A percentile compares a stretch with the other conserved stretches of the same genome.
These are phyloP conservation scores for Vitis labrusca DNA, from an alignment of 164 flowering plant species.

Conservation along the genomic window DNA sequence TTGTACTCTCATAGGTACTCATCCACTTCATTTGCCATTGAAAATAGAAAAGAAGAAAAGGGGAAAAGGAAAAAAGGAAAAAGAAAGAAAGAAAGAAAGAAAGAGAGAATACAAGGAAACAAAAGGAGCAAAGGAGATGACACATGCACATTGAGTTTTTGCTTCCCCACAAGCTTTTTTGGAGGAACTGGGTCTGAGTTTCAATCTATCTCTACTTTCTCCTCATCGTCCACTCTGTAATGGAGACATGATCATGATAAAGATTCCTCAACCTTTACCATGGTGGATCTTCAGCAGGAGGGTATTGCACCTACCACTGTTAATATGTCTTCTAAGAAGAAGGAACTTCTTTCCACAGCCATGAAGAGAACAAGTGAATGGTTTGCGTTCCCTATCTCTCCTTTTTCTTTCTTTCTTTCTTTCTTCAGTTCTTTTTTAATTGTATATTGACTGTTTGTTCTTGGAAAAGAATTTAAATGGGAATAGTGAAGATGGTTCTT, in stretches of 20 bases:
- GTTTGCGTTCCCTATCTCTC: conserved; percentile 29
- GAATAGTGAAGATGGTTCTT: conserved; percentile 7
- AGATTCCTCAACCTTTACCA: conserved; percentile 23
- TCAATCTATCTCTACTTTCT: neutral
- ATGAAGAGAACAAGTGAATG: conserved; percentile 92
- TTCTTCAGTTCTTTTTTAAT: neutral
- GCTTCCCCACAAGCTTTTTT: conserved; percentile 12
- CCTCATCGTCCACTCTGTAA: conserved; percentile 12
- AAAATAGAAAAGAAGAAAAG: neutral
- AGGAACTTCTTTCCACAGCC: conserved; percentile 62
- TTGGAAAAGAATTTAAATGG: neutral
- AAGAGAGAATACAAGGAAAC: neutral
- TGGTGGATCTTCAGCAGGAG: conserved; percentile 46
- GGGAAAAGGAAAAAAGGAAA: conserved; percentile 14
- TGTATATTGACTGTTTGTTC: conserved; percentile 4
- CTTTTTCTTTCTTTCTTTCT: conserved; percentile 5
- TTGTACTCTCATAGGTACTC: neutral
- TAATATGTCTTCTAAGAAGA: conserved; percentile 52
- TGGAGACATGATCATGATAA: conserved; percentile 20
- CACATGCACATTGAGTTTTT: neutral
- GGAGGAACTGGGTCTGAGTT: conserved; percentile 1
- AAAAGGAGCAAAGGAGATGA: neutral
- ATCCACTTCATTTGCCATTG: neutral
- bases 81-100: neutral
- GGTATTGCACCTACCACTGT: conserved; percentile 18